Conservation (phyloP, 2,329 filamentous ascomycete genomes). For the Hypoxylon sp. region DNA sequence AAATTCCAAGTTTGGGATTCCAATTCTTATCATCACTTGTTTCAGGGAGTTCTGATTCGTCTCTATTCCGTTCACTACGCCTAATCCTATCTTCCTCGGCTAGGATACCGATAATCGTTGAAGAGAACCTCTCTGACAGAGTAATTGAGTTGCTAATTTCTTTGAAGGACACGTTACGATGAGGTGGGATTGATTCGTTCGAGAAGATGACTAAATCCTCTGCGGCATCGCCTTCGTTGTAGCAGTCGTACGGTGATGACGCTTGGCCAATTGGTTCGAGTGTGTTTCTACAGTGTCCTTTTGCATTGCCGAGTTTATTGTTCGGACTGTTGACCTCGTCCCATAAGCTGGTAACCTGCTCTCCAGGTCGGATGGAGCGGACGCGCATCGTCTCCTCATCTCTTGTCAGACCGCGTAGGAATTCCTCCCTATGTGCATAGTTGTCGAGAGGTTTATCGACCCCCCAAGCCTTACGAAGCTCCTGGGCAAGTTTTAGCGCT, state of each 20-base stretch:
- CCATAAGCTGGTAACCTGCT: conserved; percentile 48
- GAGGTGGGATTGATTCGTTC: conserved; percentile 42
- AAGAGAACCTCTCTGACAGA: conserved; percentile 42
- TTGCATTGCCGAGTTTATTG: conserved; percentile 42
- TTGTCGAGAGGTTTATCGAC: conserved; percentile 47
- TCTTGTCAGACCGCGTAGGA: conserved; percentile 49
- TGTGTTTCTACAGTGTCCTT: conserved; percentile 29
- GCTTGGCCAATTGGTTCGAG: conserved; percentile 20
- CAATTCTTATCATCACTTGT: conserved; percentile 12
- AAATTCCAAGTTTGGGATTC: conserved; percentile 5
- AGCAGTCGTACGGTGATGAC: conserved; percentile 41
- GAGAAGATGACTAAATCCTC: conserved; percentile 51
- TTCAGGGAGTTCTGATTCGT: not conserved
- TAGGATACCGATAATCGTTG: conserved; percentile 41
- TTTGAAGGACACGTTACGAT: conserved; percentile 48
- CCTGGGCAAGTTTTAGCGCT: conserved; percentile 40
- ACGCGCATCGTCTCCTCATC: conserved; percentile 49
- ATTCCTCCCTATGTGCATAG: conserved; percentile 48
- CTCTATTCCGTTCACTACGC: conserved; percentile 4
- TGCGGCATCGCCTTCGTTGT: conserved; percentile 51
- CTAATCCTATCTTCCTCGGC: conserved; percentile 18
- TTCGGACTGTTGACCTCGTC: conserved; percentile 45
- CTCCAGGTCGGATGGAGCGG: conserved; percentile 48
- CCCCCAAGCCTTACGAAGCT: conserved; percentile 50
- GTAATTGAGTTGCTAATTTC: conserved; percentile 51